Conservation (phyloP, 441 rosid genomes). For the Euphorbia schlechtendalii region DNA sequence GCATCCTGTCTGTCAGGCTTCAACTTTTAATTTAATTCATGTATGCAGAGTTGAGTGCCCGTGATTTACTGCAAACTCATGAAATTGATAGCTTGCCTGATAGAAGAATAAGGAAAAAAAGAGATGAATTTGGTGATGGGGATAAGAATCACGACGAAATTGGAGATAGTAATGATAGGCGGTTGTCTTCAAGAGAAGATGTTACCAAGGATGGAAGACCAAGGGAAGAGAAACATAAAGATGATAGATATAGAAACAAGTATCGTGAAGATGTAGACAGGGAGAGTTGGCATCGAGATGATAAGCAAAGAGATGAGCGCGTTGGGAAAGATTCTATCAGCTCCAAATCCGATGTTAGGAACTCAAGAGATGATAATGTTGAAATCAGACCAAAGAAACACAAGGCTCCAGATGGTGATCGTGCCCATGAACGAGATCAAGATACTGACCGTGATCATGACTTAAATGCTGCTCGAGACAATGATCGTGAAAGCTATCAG, state of each 20-base stretch:
- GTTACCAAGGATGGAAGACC: slow-evolving; percentile 46
- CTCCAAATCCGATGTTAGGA: too few species aligned
- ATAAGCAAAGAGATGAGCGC: slow-evolving; percentile 63
- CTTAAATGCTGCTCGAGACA: slow-evolving; percentile 19
- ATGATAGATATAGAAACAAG: slow-evolving; percentile 51
- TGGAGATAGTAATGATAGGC: slow-evolving; percentile 46
- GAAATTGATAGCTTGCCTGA: slow-evolving; percentile 53
- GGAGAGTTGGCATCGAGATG: slow-evolving; percentile 55
- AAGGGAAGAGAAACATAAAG: slow-evolving; percentile 65
- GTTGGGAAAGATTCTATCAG: slow-evolving; percentile 50
- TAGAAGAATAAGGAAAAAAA: slow-evolving; percentile 59
- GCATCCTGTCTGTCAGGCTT: too few species aligned
- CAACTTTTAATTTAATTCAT: slow-evolving; percentile 15
- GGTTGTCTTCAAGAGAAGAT: slow-evolving; percentile 43
- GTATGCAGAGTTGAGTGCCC: slow-evolving; percentile 44
- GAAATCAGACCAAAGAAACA: slow-evolving; percentile 47
- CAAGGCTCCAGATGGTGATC: slow-evolving; percentile 46
- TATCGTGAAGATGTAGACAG: slow-evolving; percentile 43
- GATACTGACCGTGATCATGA: slow-evolving; percentile 21
- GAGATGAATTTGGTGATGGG: slow-evolving; percentile 52
- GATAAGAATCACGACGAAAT: slow-evolving; percentile 56
- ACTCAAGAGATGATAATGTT: slow-evolving; percentile 34
- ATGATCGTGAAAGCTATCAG: slow-evolving; percentile 24
- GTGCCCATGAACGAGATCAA: slow-evolving; percentile 23
- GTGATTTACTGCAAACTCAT: slow-evolving; percentile 39